Base-by-base conservation (phyloP, 1,139 yeast species). In the Nakaseomyces sp. region DNA sequence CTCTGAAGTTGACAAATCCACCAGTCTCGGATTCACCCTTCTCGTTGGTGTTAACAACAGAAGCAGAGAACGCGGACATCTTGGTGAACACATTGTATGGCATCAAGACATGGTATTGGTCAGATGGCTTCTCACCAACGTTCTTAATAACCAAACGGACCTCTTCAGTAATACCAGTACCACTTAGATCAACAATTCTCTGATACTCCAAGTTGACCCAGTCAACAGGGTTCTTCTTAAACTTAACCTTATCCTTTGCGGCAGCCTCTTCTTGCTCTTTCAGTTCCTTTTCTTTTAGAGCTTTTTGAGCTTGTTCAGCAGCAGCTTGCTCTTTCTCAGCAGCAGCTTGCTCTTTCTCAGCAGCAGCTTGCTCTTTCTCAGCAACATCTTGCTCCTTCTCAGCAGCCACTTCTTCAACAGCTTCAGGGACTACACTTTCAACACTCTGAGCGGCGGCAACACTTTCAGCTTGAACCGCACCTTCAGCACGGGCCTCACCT, bases 121-220 rank as follows among this genome's bases (percentile, higher is more conserved):
- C 57, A 48, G 69, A 71, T 5, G 94, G 82, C 42, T 66, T 64
- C 5, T 64, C 48, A 33, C 74, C 87, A 37, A 72, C 65, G 66
- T 89, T 91, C 55, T 68, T 75, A 44, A 79, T 71, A 42, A 70
- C 73, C 43, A 88, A 57, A 29, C 73, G 64, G 44, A 74, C 67
- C 12, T 76, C 68, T 60, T 85, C 95, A 53, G 76, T 77, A 44
- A 79, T 72, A 59, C 81, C 89, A 5, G 89, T 68, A 52, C 76
- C 77, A 28, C 76, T 61, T 45, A 88, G 70, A 57, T 88, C 96
- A 37, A 87, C 57, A 9, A 71, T 57, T 52, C 83, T 60, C 5
- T 47, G 48, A 28, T 54, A 52, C 17, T 56, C 55, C n/a, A 56
- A 49, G 47, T 68, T 68, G 42, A 54, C 60, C 72, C 72, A 68